Conservation (phyloP, 2,329 filamentous ascomycete species). For the Lecanicillium sp. region DNA sequence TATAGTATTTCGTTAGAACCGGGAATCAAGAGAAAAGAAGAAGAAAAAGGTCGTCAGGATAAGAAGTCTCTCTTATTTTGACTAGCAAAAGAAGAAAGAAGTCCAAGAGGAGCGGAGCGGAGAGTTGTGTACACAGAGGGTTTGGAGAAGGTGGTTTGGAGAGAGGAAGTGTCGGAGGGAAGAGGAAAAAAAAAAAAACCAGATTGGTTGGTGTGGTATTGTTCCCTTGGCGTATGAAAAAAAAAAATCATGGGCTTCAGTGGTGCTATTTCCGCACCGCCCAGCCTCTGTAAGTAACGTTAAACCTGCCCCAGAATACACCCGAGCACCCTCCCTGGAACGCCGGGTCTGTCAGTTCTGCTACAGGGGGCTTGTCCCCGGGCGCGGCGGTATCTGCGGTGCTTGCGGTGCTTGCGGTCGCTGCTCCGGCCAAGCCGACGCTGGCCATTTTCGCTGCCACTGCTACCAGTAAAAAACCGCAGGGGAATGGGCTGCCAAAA, state of each 20-base stretch:
- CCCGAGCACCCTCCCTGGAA: constrained; percentile 6
- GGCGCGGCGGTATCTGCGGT: too few species aligned
- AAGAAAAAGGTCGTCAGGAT: neutral
- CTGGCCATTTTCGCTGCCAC: neutral
- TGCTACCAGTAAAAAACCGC: too few species aligned
- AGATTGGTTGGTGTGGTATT: constrained; percentile 5
- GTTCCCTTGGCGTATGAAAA: constrained; percentile 3
- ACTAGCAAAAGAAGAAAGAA: constrained; percentile 9
- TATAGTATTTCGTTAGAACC: constrained; percentile 12
- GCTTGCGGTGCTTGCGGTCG: too few species aligned
- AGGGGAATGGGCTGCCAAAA: too few species aligned
- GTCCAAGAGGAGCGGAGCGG: constrained; percentile 9
- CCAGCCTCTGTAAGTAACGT: constrained; percentile 5
- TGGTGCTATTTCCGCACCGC: too few species aligned
- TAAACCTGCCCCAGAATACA: constrained; percentile 11
- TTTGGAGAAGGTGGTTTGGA: constrained; percentile 8
- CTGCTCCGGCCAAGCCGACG: neutral
- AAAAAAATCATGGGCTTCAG: too few species aligned
- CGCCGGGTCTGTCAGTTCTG: too few species aligned
- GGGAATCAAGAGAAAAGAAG: constrained; percentile 1
- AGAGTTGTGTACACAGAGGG: too few species aligned
- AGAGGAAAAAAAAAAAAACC: constrained; percentile 14
- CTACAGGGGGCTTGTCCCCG: too few species aligned
- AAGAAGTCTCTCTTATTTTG: neutral
- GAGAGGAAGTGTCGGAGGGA: constrained; percentile 14